Evolutionary conservation across 345 rosid genomes (phyloP).

Genomic region (Eucalyptus marginata): DNA sequence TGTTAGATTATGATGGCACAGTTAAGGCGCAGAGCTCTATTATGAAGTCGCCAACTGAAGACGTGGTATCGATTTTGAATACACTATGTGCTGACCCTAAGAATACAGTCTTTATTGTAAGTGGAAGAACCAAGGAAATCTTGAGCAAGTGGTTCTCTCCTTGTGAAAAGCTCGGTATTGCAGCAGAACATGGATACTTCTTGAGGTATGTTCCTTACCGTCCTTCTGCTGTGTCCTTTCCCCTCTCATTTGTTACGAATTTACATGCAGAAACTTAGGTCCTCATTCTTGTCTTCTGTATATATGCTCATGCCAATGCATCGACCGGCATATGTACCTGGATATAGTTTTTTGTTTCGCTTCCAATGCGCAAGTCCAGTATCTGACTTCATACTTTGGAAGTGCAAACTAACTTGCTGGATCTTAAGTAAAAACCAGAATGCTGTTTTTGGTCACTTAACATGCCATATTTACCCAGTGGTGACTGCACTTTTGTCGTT

Average conservation of each 20-base stretch:
- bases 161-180: conserved; percentile 21
- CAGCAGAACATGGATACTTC: conserved; percentile 33
- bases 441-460: neutral
- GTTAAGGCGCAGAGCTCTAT: conserved; percentile 13
- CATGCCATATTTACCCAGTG: neutral
- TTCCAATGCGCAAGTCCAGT: neutral
- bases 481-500: neutral
- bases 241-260: neutral
- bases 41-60: conserved; percentile 6
- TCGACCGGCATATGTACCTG: neutral
- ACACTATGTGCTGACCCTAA: conserved; percentile 10
- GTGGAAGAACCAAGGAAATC: conserved; percentile 19
- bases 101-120: conserved; percentile 23
- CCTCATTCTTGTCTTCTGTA: neutral
- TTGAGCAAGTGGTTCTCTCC: conserved; percentile 21
- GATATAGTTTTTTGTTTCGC: neutral
- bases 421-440: neutral
- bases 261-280: neutral
- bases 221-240: neutral
- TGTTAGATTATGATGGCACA: conserved; percentile 34
- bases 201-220: conserved; percentile 3
- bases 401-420: neutral
- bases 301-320: neutral
- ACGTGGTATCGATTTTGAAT: conserved; percentile 13
- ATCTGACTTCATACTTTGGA: neutral